phyloP scores from a whole-genome alignment of 202 grass and related monocot genomes.

The Setaria italica region DNA sequence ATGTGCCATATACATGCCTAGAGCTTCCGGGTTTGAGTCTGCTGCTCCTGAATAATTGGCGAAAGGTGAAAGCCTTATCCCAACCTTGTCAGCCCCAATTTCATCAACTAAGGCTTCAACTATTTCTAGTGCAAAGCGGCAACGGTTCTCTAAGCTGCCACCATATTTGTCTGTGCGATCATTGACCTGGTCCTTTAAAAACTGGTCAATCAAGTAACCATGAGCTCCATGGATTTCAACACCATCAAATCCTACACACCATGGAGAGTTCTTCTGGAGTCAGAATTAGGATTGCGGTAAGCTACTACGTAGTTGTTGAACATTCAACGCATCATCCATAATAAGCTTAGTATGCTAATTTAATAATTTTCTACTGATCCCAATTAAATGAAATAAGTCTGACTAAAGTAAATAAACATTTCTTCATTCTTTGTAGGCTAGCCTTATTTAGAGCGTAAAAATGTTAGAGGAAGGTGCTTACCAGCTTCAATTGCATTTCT shows the following conservation, averaged over 20 bases:
- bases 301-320: background rate
- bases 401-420: background rate
- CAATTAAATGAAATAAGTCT: background rate
- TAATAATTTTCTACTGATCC: background rate
- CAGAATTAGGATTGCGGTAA: constrained; percentile 14
- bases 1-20: constrained; percentile 64
- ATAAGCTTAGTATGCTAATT: background rate
- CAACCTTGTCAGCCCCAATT: constrained; percentile 73
- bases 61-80: constrained; percentile 76
- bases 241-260: constrained; percentile 74
- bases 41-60: constrained; percentile 47
- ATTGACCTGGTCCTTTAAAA: constrained; percentile 76
- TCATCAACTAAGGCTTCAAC: constrained; percentile 66
- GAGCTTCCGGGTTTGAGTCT: constrained; percentile 68
- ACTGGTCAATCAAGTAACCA: constrained; percentile 83
- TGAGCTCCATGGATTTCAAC: constrained; percentile 86
- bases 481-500: constrained; percentile 92
- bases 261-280: constrained; percentile 11
- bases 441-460: background rate
- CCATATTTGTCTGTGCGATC: constrained; percentile 72
- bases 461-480: constrained; percentile 37
- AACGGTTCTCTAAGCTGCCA: constrained; percentile 71
- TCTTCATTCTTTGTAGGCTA: background rate
- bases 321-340: background rate
- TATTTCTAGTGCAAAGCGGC: constrained; percentile 74